Base-by-base conservation (phyloP, 257 asterid species). In the Plantago major region DNA sequence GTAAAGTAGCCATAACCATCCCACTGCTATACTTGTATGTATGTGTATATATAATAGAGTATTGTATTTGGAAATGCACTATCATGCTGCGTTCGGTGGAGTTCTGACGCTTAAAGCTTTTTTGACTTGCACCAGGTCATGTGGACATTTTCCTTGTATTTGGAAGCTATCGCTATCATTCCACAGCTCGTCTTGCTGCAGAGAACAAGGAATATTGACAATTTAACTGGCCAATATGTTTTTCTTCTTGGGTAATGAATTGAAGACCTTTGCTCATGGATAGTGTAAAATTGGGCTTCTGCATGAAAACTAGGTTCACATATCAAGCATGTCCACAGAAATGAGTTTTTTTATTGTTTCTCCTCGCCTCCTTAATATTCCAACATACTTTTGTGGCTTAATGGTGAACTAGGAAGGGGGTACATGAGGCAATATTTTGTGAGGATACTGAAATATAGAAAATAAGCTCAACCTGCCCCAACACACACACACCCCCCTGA, bases 111-210 rank as follows among this genome's bases (percentile, higher is more conserved):
- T 7, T 4, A 16, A n/a, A n/a, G n/a, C 17, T 15, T 54, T 48
- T 16, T 42, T 69, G 49, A 19, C 26, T 17, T 67, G 58, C 33
- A 54, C 59, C 75, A 85, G 96, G 78, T 88, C 11, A 69, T 88
- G 91, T 88, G 96, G 96, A 47, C 92, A 60, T 88, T 88, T 66
- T 88, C 96, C 45, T 71, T 88, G 76, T 88, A 55, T 78, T 74
- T 88, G 82, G 96, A 88, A 76, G 94, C 95, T 63, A 89, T 88
- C 53, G 96, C 96, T 67, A 88, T 88, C 71, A 81, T 88, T 77
- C 95, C 96, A 66, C 96, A 85, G 85, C 80, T 88, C 53, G 92
- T 88, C 55, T 73, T 88, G 75, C 71, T 88, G 79, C 96, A 88
- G 76, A 83, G 94, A 65, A 88, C 96, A 55, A 82, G 92, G 71